Base-by-base conservation (phyloP, 2,329 filamentous ascomycete species). In the Nothophaeocryptopus gaeumannii region DNA sequence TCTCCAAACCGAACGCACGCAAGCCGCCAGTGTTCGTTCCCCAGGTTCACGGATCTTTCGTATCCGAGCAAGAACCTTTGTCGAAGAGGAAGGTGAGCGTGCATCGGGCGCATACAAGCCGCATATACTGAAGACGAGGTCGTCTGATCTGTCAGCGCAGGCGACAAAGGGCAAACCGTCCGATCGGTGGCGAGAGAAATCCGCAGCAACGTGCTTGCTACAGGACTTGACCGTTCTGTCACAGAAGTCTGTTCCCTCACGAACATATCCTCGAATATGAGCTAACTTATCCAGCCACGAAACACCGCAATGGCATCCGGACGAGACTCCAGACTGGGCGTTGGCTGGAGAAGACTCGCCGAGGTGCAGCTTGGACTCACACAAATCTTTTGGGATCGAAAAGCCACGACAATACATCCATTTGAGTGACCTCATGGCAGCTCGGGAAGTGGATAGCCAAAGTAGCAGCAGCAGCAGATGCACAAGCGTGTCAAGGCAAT, bases 151-250 rank as follows among this genome's bases (percentile, higher is more conserved):
- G 32, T 32, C 12, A 26, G 15, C 32, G 39, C 29, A 14, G 20
- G 16, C 32, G 39, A 9, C 8, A 42, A 30, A 32, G 16, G 20
- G 26, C 39, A 42, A n/a, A 5, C 9, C 14, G 10, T 29, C 39
- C 16, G 14, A 4, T 20, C 39, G 9, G 20, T 26, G 20, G 32
- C 52, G 48, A 37, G 45, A 52, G 12, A 55, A 55, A 43, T 50
- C 53, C 20, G 45, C 42, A 14, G 53, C 53, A 10, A 55, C 53
- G 29, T 55, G 53, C 44, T 29, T 55, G 10, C 43, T 52, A 5
- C 53, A 55, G 29, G 45, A 49, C 32, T 39, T 53, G n/a, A 52
- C 37, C 16, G 50, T 55, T 15, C 42, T 55, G n/a, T 55, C 53
- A 39, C 53, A 55, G 43, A 55, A 50, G 53, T 55, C 31, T 39